phyloP scores from a whole-genome alignment of 148 eudicot genomes.

The Silene uniflora region DNA sequence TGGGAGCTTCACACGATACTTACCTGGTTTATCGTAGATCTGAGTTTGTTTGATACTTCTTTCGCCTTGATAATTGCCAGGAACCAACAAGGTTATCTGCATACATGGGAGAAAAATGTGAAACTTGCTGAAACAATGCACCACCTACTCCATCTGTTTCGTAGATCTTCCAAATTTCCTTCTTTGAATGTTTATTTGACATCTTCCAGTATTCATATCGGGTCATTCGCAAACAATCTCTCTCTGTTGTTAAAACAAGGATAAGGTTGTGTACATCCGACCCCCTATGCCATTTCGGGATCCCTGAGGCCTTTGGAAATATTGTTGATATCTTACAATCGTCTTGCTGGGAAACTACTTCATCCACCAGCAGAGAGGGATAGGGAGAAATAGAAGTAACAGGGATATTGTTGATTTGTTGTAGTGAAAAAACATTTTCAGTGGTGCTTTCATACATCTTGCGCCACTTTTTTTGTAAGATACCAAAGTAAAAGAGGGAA shows the following conservation, averaged over 20 bases:
- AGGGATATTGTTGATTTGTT: not conserved
- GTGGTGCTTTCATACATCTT: too few species aligned
- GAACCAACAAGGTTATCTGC: conserved; percentile 77
- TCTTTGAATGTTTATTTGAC: not conserved
- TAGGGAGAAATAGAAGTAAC: not conserved
- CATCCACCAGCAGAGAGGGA: not conserved
- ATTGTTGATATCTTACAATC: not conserved
- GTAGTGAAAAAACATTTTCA: too few species aligned
- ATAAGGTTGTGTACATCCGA: too few species aligned
- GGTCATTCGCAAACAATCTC: not conserved
- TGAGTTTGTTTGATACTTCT: conserved; percentile 72
- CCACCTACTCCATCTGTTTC: not conserved
- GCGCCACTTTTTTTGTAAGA: too few species aligned
- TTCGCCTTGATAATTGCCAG: conserved; percentile 96
- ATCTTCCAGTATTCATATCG: not conserved
- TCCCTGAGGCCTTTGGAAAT: not conserved
- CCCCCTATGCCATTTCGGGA: not conserved
- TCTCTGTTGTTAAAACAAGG: not conserved
- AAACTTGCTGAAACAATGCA: not conserved
- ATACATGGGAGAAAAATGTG: conserved; percentile 14
- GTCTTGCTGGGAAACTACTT: not conserved
- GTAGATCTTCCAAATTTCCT: not conserved
- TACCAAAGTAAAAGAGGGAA: too few species aligned
- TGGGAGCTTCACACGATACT: conserved; percentile 74
- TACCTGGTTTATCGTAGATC: conserved; percentile 57